phyloP scores from a whole-genome alignment of 1,284 basidiomycete species.

The Fomitopsis palustris region DNA sequence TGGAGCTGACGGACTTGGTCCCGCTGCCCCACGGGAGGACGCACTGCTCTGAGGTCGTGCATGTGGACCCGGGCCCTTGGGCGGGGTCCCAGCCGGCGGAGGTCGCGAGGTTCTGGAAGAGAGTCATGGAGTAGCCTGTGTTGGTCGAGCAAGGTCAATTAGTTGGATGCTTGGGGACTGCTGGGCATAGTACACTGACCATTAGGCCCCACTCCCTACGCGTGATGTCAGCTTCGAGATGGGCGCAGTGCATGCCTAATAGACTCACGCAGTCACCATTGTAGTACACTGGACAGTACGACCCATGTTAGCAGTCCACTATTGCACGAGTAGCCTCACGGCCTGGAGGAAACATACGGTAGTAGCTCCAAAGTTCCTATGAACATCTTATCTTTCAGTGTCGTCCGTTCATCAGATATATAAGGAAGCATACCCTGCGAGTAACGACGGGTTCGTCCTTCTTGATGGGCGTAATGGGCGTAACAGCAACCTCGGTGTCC shows the following conservation, averaged over 20 bases:
- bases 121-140: constrained; percentile 62
- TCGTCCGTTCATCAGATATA: not conserved
- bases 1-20: constrained; percentile 66
- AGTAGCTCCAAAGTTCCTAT: constrained; percentile 72
- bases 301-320: not conserved
- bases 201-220: constrained; percentile 57
- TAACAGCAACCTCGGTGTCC: constrained; percentile 1
- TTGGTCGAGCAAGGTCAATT: not conserved
- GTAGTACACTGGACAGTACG: constrained; percentile 50
- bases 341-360: constrained; percentile 49
- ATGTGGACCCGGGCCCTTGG: constrained; percentile 64
- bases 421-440: constrained; percentile 21
- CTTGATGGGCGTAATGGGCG: constrained; percentile 13
- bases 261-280: constrained; percentile 63
- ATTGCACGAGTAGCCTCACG: not conserved
- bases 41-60: constrained; percentile 63
- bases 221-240: not conserved
- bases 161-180: not conserved
- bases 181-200: constrained; percentile 29
- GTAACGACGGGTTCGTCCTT: constrained; percentile 29
- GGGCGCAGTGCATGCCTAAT: not conserved
- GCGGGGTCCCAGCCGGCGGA: not conserved
- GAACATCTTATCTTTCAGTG: not conserved
- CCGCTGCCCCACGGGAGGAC: constrained; percentile 72
- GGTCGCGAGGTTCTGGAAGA: constrained; percentile 16